Evolutionary conservation across 1,139 yeast species (phyloP).

Genomic region (Diutina neorugosa): DNA sequence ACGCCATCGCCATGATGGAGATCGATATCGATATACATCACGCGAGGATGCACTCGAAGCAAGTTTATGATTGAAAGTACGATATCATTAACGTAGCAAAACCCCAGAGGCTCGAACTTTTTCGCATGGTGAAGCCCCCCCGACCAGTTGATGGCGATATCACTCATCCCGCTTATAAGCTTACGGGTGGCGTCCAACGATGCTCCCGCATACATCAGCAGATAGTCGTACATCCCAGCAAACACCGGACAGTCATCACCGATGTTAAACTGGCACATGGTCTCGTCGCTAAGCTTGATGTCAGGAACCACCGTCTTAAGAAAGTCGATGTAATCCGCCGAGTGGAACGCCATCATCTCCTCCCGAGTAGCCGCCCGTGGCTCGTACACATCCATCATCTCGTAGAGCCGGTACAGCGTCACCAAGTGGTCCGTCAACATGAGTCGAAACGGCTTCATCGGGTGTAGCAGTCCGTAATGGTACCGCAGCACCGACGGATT

Average conservation of each 20-base stretch:
- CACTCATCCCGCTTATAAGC: conserved; percentile 73
- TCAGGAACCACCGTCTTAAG: conserved; percentile 76
- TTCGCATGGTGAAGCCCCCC: conserved; percentile 98
- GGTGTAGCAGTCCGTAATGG: conserved; percentile 88
- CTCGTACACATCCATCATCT: conserved; percentile 78
- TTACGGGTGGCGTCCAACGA: conserved; percentile 87
- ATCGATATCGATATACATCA: conserved; percentile 87
- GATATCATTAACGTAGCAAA: conserved; percentile 91
- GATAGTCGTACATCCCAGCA: conserved; percentile 86
- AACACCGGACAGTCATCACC: conserved; percentile 98
- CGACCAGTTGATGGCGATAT: conserved; percentile 93
- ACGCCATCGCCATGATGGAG: conserved; percentile 98
- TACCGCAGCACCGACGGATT: conserved; percentile 73
- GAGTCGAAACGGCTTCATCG: conserved; percentile 95
- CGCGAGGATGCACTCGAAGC: conserved; percentile 79
- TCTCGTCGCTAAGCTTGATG: conserved; percentile 40
- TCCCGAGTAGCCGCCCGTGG: conserved; percentile 75
- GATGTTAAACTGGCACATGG: conserved; percentile 70
- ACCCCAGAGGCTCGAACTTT: conserved; percentile 87
- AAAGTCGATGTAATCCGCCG: conserved; percentile 79
- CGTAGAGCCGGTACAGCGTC: conserved; percentile 72
- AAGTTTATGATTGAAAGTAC: conserved; percentile 78
- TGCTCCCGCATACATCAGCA: conserved; percentile 82
- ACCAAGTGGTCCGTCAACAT: conserved; percentile 92
- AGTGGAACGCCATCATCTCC: conserved; percentile 71